Evolutionary conservation across 495 filamentous ascomycete species (phyloP).

Genomic region (Talaromyces adpressus): DNA sequence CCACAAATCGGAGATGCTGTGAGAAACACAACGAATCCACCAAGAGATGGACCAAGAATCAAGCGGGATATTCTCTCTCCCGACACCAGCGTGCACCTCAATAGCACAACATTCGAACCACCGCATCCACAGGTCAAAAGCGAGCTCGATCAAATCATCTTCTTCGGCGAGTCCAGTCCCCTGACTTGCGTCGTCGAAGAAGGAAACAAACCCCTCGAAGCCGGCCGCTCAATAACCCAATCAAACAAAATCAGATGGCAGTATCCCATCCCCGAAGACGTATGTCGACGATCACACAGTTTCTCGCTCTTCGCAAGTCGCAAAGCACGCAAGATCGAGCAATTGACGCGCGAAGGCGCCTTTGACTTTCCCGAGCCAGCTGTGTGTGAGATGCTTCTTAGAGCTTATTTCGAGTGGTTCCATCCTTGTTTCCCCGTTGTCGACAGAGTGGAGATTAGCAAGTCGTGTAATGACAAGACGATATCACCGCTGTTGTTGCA

Average conservation of each 20-base stretch:
- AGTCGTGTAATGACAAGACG: slow-evolving; percentile 19
- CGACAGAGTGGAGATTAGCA: slow-evolving; percentile 21
- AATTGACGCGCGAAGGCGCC: slow-evolving; percentile 28
- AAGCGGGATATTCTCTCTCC: slow-evolving; percentile 8
- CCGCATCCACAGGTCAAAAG: slow-evolving; percentile 3
- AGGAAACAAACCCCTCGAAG: slow-evolving; percentile 22
- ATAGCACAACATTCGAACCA: slow-evolving; percentile 10
- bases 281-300: slow-evolving; percentile 4
- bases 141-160: slow-evolving; percentile 23
- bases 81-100: neutral
- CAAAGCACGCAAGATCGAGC: slow-evolving; percentile 9
- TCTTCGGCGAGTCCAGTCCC: slow-evolving; percentile 35
- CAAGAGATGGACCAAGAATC: neutral
- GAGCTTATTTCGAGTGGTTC: slow-evolving; percentile 40
- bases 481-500: slow-evolving; percentile 34
- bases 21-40: neutral
- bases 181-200: slow-evolving; percentile 35
- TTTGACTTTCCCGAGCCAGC: slow-evolving; percentile 27
- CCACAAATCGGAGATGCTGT: slow-evolving; percentile 15
- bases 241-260: slow-evolving; percentile 24
- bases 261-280: slow-evolving; percentile 25
- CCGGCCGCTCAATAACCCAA: slow-evolving; percentile 16
- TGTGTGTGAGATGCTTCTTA: slow-evolving; percentile 23
- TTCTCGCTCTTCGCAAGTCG: slow-evolving; percentile 9
- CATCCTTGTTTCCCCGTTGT: slow-evolving; percentile 39